Conservation (phyloP, 345 rosid species). For the Syzygium jambos region DNA sequence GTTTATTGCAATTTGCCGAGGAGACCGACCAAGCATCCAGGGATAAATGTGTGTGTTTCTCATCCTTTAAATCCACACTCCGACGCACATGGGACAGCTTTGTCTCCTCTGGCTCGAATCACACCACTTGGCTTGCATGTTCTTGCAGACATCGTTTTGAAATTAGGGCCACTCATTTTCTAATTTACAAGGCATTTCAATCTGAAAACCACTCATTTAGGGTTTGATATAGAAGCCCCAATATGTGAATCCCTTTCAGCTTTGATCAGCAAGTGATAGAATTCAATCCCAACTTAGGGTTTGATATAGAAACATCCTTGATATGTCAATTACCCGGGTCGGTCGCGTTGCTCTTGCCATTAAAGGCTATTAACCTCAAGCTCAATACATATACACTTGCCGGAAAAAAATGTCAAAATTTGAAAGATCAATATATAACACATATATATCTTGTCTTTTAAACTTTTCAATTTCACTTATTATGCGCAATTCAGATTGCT, state of each 20-base stretch:
- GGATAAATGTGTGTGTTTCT: slow-evolving; percentile 1
- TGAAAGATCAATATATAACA: background rate
- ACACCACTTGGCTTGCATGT: slow-evolving; percentile 1
- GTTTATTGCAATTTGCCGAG: background rate
- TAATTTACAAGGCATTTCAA: background rate
- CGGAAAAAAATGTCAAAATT: background rate
- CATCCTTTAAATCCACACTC: slow-evolving; percentile 11
- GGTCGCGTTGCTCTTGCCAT: background rate
- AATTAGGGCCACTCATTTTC: background rate
- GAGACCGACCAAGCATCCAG: background rate
- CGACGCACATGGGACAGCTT: slow-evolving; percentile 28
- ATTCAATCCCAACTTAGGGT: background rate
- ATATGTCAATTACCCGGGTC: background rate
- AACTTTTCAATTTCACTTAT: background rate
- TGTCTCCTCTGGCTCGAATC: slow-evolving; percentile 34
- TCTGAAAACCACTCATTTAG: background rate
- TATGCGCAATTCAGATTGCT: background rate
- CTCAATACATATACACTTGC: background rate
- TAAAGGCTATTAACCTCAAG: background rate
- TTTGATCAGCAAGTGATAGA: background rate
- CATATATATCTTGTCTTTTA: background rate
- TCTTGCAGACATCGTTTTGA: background rate
- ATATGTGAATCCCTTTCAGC: background rate
- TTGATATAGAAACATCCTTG: background rate
- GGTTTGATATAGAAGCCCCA: background rate